Conservation (phyloP, 352 stramenopile species). For the Phytophthora parvispora region DNA sequence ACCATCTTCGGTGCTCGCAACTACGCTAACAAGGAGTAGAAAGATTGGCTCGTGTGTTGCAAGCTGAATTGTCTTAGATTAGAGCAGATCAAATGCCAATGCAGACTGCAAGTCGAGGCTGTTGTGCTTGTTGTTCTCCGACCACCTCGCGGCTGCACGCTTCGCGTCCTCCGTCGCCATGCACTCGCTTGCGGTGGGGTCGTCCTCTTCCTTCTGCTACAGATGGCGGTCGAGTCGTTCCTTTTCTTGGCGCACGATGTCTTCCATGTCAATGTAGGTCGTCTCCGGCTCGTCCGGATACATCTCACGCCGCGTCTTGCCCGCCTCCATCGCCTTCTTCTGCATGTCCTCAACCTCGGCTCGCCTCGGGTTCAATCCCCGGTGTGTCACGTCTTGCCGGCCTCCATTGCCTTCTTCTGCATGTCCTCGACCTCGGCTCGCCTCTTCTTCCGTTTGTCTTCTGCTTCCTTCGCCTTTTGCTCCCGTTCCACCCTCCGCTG, state of each 20-base stretch:
- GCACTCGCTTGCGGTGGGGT: conserved; percentile 20
- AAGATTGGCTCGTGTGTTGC: background rate
- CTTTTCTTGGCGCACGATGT: conserved; percentile 68
- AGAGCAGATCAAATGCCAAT: conserved; percentile 76
- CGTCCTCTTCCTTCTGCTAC: conserved; percentile 24
- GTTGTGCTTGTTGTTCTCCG: conserved; percentile 40
- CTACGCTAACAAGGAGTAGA: conserved; percentile 80
- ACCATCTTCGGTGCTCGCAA: conserved; percentile 98
- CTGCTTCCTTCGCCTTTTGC: conserved; percentile 69
- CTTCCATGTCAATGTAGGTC: conserved; percentile 83
- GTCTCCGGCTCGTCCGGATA: conserved; percentile 81
- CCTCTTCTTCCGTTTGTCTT: conserved; percentile 54
- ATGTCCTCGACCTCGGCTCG: conserved; percentile 66
- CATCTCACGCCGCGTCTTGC: conserved; percentile 84
- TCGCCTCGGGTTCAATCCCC: too few relatives aligned
- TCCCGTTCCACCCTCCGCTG: conserved; percentile 67
- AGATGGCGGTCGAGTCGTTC: conserved; percentile 40
- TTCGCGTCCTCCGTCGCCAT: conserved; percentile 55
- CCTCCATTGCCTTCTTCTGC: conserved; percentile 55
- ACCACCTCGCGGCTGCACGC: conserved; percentile 61
- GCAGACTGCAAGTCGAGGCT: conserved; percentile 62
- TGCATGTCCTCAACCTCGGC: conserved; percentile 67
- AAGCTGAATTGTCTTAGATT: conserved; percentile 5
- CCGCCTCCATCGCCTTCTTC: conserved; percentile 54
- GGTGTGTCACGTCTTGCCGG: conserved; percentile 80